Base-by-base conservation (phyloP, 139 green algal genomes). In the Coccomyxa sp. region DNA sequence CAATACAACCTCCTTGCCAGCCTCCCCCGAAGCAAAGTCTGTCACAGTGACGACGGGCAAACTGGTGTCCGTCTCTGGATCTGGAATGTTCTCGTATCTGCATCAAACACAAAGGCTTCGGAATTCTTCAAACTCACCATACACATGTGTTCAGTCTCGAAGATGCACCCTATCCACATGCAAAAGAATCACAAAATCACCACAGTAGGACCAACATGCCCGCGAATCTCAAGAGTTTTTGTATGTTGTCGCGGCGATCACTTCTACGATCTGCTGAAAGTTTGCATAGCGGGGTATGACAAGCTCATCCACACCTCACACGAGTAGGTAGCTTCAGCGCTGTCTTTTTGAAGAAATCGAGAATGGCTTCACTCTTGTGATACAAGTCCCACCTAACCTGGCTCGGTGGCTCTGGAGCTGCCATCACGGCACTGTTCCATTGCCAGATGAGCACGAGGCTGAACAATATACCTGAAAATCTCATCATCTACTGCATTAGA, bases 321-420 rank as follows among this genome's bases (percentile, higher is more conserved):
- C 67, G 71, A 45, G 77, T 45, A 28, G 71, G 79, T 25, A 83
- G 80, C 17, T 81, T 82, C 13, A 59, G 28, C 12, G 88, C 83
- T 17, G 67, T 81, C 51, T 87, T 81, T 0, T 85, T 84, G 82
- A 90, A 91, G 25, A 68, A 86, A 45, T 91, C 86, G 11, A 91
- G 80, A 10, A 87, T 85, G 17, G 87, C 82, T 18, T 77, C 87
- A 67, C 82, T 87, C 15, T 84, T 86, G 57, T 89, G 86, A 32
- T 91, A 91, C 32, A 77, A 59, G 27, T 58, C 59, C 79, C 59
- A 77, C 28, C 16, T n/a, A 14, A 82, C 23, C 25, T 82, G 57
- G 13, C 13, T 27, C 74, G 74, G n/a, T 45, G 74, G 30, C 74
- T 78, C 28, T 38, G 15, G 14, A 27, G 74, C 74, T 45, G 74